Evolutionary conservation across 805 yeast species (phyloP), one percentile per base, ranked within the genome.

Genomic region (Kazachstania viticola): DNA sequence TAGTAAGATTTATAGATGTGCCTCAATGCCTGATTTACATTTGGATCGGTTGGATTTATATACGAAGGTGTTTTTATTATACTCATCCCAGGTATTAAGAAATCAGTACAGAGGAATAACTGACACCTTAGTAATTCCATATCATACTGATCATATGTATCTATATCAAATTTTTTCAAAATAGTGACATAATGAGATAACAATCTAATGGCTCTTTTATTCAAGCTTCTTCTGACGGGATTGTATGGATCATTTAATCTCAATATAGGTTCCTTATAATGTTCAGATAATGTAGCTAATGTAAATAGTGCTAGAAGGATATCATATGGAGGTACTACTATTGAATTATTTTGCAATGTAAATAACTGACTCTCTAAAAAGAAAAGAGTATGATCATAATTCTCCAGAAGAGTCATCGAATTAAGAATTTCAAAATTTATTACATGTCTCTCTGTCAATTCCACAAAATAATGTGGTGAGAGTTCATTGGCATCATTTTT

Each of bases 351-450:
- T 17, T 2, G 32, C 8, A 22, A 14, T 2, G 23, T 22, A 17
- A 36, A 32, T 17, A 44, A 32, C 25, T 41, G 44, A 5, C 46
- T 42, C 36, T 65, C 68, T 6, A 64, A 33, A 25, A 52, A 52
- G 6, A 52, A 38, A 2, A 66, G 30, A n/a, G 64, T 32, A 43
- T 54, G 51, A 29, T 56, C 62, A 40, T 61, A 63, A 23, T 56
- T 54, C 15, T 53, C 46, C 9, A 60, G 28, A n/a, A 47, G 35
- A 23, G 41, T 41, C 41, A 53, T 36, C 0, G 58, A 49, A 31
- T 54, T 54, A 19, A 50, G 28, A 9, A 46, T 32, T 24, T 55
- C 60, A 31, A 52, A 53, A 5, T 35, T 43, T 7, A 30, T 22
- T 25, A 52, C 29, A 21, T 34, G 36, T 5, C 29, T 33, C 18